Conservation (phyloP, 2,329 filamentous ascomycete genomes). For the Chaetomium globosum region DNA sequence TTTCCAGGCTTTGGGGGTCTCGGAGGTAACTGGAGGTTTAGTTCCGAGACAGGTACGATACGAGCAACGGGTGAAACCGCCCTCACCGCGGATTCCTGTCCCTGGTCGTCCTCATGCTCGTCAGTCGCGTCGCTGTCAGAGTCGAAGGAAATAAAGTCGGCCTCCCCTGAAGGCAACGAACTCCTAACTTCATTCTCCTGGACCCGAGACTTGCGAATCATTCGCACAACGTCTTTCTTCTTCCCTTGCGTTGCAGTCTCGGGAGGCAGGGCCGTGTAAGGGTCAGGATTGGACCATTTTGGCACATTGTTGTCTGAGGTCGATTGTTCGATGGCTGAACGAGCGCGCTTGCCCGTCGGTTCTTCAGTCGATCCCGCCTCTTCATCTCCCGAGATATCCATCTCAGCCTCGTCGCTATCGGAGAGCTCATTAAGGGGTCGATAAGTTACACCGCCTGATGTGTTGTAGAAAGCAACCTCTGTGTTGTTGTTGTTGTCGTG, state of each 20-base stretch:
- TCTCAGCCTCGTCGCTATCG: constrained; percentile 65
- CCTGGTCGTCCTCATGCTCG: constrained; percentile 37
- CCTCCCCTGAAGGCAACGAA: constrained; percentile 59
- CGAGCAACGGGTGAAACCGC: background rate
- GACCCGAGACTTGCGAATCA: constrained; percentile 87
- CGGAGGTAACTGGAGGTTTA: constrained; percentile 10
- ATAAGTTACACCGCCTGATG: constrained; percentile 54
- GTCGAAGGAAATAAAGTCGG: constrained; percentile 90
- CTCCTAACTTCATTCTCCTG: constrained; percentile 52
- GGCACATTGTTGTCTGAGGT: constrained; percentile 56
- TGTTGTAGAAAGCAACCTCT: constrained; percentile 53
- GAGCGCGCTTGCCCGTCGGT: constrained; percentile 50
- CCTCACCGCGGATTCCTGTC: background rate
- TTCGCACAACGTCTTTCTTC: constrained; percentile 82
- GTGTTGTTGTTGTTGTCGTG: constrained; percentile 47
- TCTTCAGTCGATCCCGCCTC: constrained; percentile 45
- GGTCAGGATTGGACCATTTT: constrained; percentile 95
- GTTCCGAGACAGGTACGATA: background rate
- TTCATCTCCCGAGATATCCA: constrained; percentile 62
- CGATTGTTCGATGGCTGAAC: constrained; percentile 40
- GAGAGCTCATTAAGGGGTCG: constrained; percentile 60
- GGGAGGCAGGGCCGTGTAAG: constrained; percentile 84
- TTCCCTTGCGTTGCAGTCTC: constrained; percentile 69
- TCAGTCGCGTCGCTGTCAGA: constrained; percentile 57
- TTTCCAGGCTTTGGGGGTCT: constrained; percentile 27